Conservation (phyloP, 768 basidiomycete species). For the Lentinula aciculospora region DNA sequence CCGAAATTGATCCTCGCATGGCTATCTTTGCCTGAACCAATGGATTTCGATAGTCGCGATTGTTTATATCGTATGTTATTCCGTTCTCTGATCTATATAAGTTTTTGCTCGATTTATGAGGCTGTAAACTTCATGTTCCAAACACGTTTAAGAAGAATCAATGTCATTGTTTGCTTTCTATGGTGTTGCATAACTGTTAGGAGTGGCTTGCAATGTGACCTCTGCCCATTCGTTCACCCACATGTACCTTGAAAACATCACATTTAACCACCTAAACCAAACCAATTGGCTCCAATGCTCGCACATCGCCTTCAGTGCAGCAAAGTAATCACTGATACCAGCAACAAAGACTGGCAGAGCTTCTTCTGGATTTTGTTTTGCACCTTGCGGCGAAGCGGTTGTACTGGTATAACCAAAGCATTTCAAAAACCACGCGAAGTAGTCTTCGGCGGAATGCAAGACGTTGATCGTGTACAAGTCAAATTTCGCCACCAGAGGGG, state of each 20-base stretch:
- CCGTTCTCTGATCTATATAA: not conserved
- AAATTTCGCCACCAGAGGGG: conserved; percentile 44
- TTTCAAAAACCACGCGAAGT: conserved; percentile 7
- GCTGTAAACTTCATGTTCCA: too few species aligned
- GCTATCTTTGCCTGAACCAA: conserved; percentile 60
- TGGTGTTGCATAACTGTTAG: not conserved
- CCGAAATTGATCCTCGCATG: conserved; percentile 56
- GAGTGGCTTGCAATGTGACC: conserved; percentile 31
- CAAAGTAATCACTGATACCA: conserved; percentile 47
- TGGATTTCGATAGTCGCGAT: not conserved
- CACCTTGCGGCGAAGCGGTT: not conserved
- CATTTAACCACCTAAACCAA: conserved; percentile 88
- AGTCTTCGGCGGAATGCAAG: conserved; percentile 19
- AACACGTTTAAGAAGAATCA: too few species aligned
- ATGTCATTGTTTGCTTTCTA: too few species aligned
- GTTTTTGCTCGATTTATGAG: not conserved
- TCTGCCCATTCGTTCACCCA: conserved; percentile 86
- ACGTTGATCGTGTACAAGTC: conserved; percentile 24
- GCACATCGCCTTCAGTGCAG: conserved; percentile 62
- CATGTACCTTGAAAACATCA: conserved; percentile 81
- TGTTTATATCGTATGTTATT: not conserved
- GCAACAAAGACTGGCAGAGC: conserved; percentile 47
- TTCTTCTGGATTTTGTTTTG: not conserved
- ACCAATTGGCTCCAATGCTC: conserved; percentile 71
- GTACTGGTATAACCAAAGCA: not conserved